A percentile compares a stretch with the other conserved stretches of the same genome.
Conservation (phyloP, 2,329 filamentous ascomycete species). For the Aspergillus fumigatus region DNA sequence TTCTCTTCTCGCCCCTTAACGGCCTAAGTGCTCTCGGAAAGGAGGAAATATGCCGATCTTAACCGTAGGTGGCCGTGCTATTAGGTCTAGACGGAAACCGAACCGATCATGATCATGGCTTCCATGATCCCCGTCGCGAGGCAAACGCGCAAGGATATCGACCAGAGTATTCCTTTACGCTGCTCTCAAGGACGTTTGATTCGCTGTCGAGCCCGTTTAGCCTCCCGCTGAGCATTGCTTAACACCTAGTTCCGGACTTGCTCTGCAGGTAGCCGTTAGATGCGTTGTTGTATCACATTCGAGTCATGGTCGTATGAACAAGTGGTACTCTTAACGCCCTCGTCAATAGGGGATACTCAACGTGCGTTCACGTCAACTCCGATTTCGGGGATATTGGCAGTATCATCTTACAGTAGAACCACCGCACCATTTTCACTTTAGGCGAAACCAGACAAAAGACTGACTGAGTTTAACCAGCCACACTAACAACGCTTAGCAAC, state of each 20-base stretch:
- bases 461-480: no score
- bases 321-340: neutral
- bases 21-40: neutral
- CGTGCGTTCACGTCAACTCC: neutral
- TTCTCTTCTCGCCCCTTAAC: neutral
- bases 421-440: neutral
- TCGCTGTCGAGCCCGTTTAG: conserved; percentile 5
- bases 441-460: no score
- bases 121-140: neutral
- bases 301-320: conserved; percentile 2
- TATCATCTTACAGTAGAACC: neutral
- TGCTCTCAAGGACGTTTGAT: neutral
- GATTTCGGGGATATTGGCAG: neutral
- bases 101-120: neutral
- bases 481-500: neutral
- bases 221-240: conserved; percentile 15
- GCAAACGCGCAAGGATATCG: neutral
- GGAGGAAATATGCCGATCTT: neutral
- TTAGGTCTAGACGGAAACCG: neutral
- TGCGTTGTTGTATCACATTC: conserved; percentile 21
- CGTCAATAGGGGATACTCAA: neutral
- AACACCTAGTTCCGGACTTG: conserved; percentile 8
- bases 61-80: neutral
- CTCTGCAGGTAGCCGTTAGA: conserved; percentile 19
- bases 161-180: neutral